Percentiles rank a stretch among this genome's conserved stretches.
phyloP scores from a whole-genome alignment of 75 land plant genomes.

The Gnetum montanum region DNA sequence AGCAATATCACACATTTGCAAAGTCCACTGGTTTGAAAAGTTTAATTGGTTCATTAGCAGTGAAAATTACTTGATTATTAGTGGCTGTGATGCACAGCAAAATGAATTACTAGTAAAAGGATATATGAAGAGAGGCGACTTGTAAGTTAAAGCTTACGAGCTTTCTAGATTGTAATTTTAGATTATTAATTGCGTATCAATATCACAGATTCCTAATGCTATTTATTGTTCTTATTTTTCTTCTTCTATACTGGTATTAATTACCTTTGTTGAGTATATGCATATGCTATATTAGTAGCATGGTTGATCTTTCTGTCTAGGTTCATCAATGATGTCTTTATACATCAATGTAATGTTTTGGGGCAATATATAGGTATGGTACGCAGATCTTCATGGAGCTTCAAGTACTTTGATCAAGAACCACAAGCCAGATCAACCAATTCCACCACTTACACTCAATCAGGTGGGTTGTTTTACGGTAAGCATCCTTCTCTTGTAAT shows the following conservation, averaged over 20 bases:
- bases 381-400: not conserved
- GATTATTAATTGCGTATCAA: too few species aligned
- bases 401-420: not conserved
- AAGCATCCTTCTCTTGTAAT: not conserved
- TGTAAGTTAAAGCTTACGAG: too few species aligned
- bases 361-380: conserved; percentile 50
- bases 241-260: too few species aligned
- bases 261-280: too few species aligned
- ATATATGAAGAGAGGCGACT: conserved; percentile 91
- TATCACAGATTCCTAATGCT: too few species aligned
- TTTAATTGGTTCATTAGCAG: conserved; percentile 97
- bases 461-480: not conserved
- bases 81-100: conserved; percentile 98
- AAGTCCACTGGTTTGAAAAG: conserved; percentile 99
- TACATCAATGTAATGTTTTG: not conserved
- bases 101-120: conserved; percentile 96
- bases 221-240: too few species aligned
- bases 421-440: not conserved
- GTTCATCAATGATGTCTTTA: too few species aligned
- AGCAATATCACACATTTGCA: conserved; percentile 85
- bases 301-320: too few species aligned
- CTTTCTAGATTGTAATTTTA: too few species aligned
- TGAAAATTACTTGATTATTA: conserved; percentile 87
- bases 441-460: not conserved
- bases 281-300: too few species aligned